phyloP scores from a whole-genome alignment of 192 early-diverging fungal species.

The Dispira simplex region DNA sequence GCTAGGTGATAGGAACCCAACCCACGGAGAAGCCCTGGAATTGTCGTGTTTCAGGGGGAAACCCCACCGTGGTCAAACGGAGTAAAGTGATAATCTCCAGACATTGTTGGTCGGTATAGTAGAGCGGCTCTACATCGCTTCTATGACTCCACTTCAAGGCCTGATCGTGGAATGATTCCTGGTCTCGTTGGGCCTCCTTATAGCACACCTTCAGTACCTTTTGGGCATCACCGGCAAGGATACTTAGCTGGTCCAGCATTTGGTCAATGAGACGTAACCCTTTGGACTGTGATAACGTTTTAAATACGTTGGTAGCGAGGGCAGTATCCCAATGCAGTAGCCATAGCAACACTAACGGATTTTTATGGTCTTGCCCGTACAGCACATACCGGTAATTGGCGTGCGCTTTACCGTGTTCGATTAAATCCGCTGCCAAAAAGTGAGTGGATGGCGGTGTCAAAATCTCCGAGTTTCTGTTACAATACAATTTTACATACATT shows the following conservation, averaged over 20 bases:
- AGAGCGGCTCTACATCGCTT: constrained; percentile 5
- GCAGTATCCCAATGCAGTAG: constrained; percentile 2
- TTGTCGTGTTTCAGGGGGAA: background rate
- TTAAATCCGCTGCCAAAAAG: background rate
- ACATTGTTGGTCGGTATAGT: background rate
- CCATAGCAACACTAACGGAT: constrained; percentile 5
- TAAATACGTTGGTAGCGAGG: background rate
- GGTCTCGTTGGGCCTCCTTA: too few relatives aligned
- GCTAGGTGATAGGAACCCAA: too few relatives aligned
- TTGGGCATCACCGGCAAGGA: too few relatives aligned
- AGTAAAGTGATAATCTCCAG: constrained; percentile 2
- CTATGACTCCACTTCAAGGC: background rate
- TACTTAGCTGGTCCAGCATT: too few relatives aligned
- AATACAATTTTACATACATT: too few relatives aligned
- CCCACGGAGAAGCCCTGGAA: background rate
- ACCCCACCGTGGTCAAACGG: background rate
- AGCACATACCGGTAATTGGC: constrained; percentile 8
- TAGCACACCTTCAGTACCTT: too few relatives aligned
- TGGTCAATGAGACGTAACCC: too few relatives aligned
- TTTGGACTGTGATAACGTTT: background rate
- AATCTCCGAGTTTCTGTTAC: too few relatives aligned
- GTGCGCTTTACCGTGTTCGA: constrained; percentile 3
- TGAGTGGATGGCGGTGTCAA: background rate
- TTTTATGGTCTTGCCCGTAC: background rate
- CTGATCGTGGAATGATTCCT: too few relatives aligned